Conservation (phyloP, 768 basidiomycete genomes). For the Botryobasidium botryosum region DNA sequence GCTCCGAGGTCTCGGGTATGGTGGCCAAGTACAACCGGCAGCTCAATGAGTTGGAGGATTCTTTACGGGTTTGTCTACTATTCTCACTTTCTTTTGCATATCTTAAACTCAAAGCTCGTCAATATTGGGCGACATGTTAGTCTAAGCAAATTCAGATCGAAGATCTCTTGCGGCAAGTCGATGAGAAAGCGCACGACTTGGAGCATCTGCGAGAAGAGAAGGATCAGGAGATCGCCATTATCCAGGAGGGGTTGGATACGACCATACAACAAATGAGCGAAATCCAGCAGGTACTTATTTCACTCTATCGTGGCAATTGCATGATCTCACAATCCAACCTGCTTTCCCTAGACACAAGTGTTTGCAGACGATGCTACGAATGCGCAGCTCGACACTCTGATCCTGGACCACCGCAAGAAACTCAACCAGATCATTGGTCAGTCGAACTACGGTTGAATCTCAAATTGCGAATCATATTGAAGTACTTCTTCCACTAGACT, state of each 20-base stretch:
- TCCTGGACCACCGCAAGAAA: slow-evolving; percentile 94
- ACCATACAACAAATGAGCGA: slow-evolving; percentile 81
- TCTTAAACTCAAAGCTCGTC: not conserved
- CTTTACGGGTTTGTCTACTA: slow-evolving; percentile 48
- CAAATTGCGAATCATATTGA: not conserved
- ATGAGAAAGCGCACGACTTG: slow-evolving; percentile 54
- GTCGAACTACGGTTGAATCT: slow-evolving; percentile 4
- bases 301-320: not conserved
- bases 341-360: slow-evolving; percentile 46
- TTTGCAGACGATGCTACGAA: slow-evolving; percentile 79
- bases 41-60: slow-evolving; percentile 89
- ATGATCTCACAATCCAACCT: not conserved
- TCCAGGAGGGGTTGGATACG: slow-evolving; percentile 89
- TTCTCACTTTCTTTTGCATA: not conserved
- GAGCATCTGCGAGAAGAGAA: slow-evolving; percentile 85
- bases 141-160: slow-evolving; percentile 95
- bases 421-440: slow-evolving; percentile 74
- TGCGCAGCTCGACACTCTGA: slow-evolving; percentile 93
- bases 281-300: slow-evolving; percentile 47
- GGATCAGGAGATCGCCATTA: slow-evolving; percentile 88
- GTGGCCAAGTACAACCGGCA: slow-evolving; percentile 92
- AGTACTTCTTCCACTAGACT: slow-evolving; percentile 39
- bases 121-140: slow-evolving; percentile 25
- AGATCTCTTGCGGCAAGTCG: slow-evolving; percentile 67
- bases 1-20: slow-evolving; percentile 76